Conservation (phyloP, 345 rosid genomes). For the Cardamine chenopodiifolia region DNA sequence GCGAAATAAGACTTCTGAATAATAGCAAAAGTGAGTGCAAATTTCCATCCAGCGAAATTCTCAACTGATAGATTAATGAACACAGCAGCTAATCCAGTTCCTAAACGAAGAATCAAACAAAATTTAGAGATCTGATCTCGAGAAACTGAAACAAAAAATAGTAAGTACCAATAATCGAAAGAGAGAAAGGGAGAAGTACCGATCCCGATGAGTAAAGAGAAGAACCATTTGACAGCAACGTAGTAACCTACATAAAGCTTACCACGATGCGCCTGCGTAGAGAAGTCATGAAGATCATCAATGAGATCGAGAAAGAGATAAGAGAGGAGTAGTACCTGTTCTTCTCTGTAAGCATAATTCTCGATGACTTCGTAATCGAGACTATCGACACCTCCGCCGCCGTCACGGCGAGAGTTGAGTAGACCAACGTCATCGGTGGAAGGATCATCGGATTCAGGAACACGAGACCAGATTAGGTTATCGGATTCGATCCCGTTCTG, state of each 20-base stretch:
- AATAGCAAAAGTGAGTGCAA: constrained; percentile 68
- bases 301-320: background rate
- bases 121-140: constrained; percentile 16
- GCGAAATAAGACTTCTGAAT: constrained; percentile 87
- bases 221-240: constrained; percentile 90
- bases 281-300: background rate
- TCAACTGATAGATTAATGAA: constrained; percentile 91
- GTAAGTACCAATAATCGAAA: background rate
- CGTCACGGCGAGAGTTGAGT: constrained; percentile 49
- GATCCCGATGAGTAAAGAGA: constrained; percentile 88
- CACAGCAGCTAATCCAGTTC: constrained; percentile 93
- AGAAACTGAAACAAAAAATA: background rate
- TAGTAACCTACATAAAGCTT: constrained; percentile 70
- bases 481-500: constrained; percentile 82
- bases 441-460: constrained; percentile 77
- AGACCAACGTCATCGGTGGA: constrained; percentile 57
- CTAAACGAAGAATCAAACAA: constrained; percentile 44
- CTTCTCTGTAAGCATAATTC: constrained; percentile 91
- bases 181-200: constrained; percentile 45
- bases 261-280: constrained; percentile 79
- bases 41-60: constrained; percentile 98
- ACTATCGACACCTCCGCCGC: constrained; percentile 60
- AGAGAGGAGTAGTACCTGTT: constrained; percentile 53
- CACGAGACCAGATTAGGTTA: constrained; percentile 72
- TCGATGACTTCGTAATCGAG: constrained; percentile 96